These are phyloP conservation scores for Raddia distichophylla DNA, from an alignment of 176 grass and related monocot genomes.

Conservation along the genomic window DNA sequence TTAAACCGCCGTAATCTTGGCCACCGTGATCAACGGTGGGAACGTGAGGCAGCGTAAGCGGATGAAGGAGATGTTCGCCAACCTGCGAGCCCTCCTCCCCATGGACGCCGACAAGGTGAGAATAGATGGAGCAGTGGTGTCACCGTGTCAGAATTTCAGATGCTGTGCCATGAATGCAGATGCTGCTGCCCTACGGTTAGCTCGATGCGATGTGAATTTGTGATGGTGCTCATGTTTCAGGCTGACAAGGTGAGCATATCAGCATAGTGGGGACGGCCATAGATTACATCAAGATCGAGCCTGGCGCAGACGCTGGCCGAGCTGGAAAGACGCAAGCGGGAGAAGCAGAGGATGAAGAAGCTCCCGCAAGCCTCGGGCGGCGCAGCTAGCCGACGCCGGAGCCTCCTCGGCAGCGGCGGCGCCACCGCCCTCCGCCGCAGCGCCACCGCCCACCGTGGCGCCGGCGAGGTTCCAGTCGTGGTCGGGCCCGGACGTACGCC, in stretches of 20 bases:
- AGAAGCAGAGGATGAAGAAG: not conserved
- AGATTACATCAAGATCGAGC: conserved; percentile 54
- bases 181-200: too few relatives aligned
- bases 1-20: too few relatives aligned
- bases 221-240: conserved; percentile 20
- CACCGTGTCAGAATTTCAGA: too few relatives aligned
- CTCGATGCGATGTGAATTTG: too few relatives aligned
- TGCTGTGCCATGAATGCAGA: too few relatives aligned
- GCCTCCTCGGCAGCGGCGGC: not conserved
- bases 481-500: conserved; percentile 49
- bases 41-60: conserved; percentile 53
- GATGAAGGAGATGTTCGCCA: conserved; percentile 52
- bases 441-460: not conserved
- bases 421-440: too few relatives aligned
- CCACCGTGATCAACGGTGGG: not conserved
- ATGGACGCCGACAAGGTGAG: conserved; percentile 39
- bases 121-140: not conserved
- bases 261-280: conserved; percentile 64
- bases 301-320: conserved; percentile 44
- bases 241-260: conserved; percentile 56
- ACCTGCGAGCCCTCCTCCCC: conserved; percentile 56
- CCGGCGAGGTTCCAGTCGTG: conserved; percentile 55
- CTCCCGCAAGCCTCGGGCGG: not conserved
- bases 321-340: conserved; percentile 53
- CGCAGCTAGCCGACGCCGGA: not conserved